Evolutionary conservation across 495 filamentous ascomycete species (phyloP).

Genomic region (Aspergillus leporis): DNA sequence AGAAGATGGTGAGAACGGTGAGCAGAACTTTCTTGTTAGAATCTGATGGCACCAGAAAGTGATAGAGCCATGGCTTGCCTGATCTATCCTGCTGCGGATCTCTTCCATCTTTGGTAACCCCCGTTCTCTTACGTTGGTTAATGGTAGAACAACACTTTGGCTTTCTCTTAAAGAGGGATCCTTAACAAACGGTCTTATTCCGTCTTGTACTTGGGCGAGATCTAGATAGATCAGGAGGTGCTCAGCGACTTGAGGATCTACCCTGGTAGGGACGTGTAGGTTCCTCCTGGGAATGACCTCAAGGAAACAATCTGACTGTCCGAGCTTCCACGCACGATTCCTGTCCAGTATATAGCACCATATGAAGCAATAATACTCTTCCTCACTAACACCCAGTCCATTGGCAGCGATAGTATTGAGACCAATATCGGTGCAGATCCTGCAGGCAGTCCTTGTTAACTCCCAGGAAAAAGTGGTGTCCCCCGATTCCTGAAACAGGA

Average conservation of each 20-base stretch:
- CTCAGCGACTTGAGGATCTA: slow-evolving; percentile 3
- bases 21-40: not conserved
- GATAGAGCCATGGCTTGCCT: slow-evolving; percentile 8
- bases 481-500: slow-evolving; percentile 25
- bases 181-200: slow-evolving; percentile 12
- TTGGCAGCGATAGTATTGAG: slow-evolving; percentile 1
- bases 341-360: slow-evolving; percentile 29
- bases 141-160: not conserved
- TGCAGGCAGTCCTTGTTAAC: slow-evolving; percentile 22
- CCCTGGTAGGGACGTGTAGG: not conserved
- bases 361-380: slow-evolving; percentile 26
- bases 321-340: slow-evolving; percentile 25
- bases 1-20: slow-evolving; percentile 15
- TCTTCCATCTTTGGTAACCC: slow-evolving; percentile 19
- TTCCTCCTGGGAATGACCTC: slow-evolving; percentile 1
- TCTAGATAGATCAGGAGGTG: slow-evolving; percentile 20
- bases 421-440: slow-evolving; percentile 20
- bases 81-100: slow-evolving; percentile 15
- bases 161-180: not conserved
- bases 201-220: slow-evolving; percentile 24
- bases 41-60: not conserved
- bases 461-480: slow-evolving; percentile 18
- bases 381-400: slow-evolving; percentile 7
- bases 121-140: not conserved
- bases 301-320: slow-evolving; percentile 10